Evolutionary conservation across 2,329 filamentous ascomycete genomes (phyloP), one percentile per base, ranked within the genome.

Genomic region (Parastagonospora nodorum): DNA sequence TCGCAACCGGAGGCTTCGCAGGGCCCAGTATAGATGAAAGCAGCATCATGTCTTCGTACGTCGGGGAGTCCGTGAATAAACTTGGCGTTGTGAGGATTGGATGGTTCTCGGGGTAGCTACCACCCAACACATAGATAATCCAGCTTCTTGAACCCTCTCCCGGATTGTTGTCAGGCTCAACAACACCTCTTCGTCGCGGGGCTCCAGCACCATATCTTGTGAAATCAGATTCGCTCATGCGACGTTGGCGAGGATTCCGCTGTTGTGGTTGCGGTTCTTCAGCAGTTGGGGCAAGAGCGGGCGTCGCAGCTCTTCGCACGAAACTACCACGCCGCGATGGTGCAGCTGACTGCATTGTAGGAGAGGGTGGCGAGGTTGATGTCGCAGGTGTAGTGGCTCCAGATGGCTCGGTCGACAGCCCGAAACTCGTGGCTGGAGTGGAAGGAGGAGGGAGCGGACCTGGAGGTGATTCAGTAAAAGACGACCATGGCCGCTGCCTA

Each of bases 1-100:
- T 84, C 14, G 86, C 86, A 43, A 89, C 86, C 2, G 86, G 86
- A 2, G 86, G 85, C 64, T 88, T 88, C 4, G 82, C 86, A 41
- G 86, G 86, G 1, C 86, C 86, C 12, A 89, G 75, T 9, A 88
- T 77, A 10, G 84, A 85, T 10, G 85, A 87, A 4, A 89, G 77
- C 38, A 88, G 74, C 67, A 88, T 82, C 86, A 89, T 88, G 60
- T 89, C 86, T 71, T 89, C 86, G 63, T 89, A 88, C 1, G 86
- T 88, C 2, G 86, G 86, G 44, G 86, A 85, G 71, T 88, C 86
- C 14, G 85, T 88, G 67, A 88, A 88, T 9, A 89, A 76, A 59
- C 85, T 88, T 10, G 86, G 86, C 15, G 86, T 87, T 7, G 85
- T 86, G 54, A 88, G 81, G 16, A 87, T 86, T 16, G 86, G 86